These are phyloP conservation scores for Cercis canadensis DNA, from an alignment of 306 rosid genomes.

Conservation along the genomic window DNA sequence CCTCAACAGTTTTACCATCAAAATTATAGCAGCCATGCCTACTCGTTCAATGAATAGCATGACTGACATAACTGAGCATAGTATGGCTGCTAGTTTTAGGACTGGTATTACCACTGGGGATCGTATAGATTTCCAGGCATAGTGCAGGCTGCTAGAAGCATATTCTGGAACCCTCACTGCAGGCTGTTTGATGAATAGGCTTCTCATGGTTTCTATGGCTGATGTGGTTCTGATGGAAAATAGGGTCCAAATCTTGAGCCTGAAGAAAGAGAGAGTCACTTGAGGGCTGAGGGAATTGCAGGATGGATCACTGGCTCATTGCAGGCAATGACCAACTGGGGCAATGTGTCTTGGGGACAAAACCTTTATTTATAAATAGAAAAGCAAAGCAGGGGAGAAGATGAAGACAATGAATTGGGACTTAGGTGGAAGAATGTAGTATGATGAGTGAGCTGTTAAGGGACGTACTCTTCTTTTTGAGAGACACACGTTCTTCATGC, in stretches of 20 bases:
- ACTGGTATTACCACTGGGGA: constrained; percentile 54
- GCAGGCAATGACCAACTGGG: constrained; percentile 39
- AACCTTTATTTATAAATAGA: constrained; percentile 41
- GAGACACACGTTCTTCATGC: constrained; percentile 54
- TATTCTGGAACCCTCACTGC: constrained; percentile 38
- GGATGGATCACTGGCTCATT: constrained; percentile 30
- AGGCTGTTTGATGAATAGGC: constrained; percentile 51
- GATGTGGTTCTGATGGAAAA: constrained; percentile 28
- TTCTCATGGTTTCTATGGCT: constrained; percentile 47
- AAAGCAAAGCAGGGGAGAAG: constrained; percentile 35
- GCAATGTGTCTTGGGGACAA: constrained; percentile 33
- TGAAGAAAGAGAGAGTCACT: constrained; percentile 39
- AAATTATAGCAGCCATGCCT: constrained; percentile 46
- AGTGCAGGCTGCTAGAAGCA: constrained; percentile 43
- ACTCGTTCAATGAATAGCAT: constrained; percentile 64
- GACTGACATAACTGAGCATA: constrained; percentile 62
- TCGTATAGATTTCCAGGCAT: constrained; percentile 56
- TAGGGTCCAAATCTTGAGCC: constrained; percentile 17
- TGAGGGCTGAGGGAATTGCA: constrained; percentile 30
- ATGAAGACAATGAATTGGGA: constrained; percentile 40
- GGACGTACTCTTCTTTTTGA: constrained; percentile 24
- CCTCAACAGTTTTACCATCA: constrained; percentile 55
- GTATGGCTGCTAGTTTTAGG: constrained; percentile 45
- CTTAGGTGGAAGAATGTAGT: constrained; percentile 45
- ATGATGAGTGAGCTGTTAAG: constrained; percentile 43